A percentile compares a stretch with the other conserved stretches of the same genome.
phyloP scores from a whole-genome alignment of 78 protist species.

The Trichosphaerium sp. region DNA sequence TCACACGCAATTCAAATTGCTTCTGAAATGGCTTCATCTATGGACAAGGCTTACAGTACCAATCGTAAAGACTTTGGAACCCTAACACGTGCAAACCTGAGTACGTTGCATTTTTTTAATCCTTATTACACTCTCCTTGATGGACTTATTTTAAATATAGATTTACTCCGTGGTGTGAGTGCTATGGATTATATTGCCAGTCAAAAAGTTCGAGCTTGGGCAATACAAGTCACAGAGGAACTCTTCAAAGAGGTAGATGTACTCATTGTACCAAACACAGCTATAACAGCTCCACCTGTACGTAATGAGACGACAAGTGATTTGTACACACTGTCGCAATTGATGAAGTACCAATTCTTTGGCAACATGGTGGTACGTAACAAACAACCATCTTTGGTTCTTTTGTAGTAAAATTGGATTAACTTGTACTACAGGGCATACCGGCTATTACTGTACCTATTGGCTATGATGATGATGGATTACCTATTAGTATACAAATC shows the following conservation, averaged over 20 bases:
- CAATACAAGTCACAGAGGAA: conserved; percentile 2
- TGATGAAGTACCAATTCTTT: conserved; percentile 26
- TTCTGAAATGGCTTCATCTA: conserved; percentile 32
- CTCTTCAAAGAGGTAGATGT: conserved; percentile 19
- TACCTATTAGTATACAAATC: conserved; percentile 56
- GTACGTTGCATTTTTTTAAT: background rate
- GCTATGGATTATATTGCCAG: conserved; percentile 14
- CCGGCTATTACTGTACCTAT: conserved; percentile 46
- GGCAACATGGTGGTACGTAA: conserved; percentile 24
- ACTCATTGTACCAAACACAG: conserved; percentile 29
- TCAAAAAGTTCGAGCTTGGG: conserved; percentile 7
- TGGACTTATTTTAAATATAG: background rate
- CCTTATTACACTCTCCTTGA: background rate
- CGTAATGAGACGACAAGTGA: too few relatives aligned
- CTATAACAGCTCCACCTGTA: conserved; percentile 7
- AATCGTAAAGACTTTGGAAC: too few relatives aligned
- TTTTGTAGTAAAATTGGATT: too few relatives aligned
- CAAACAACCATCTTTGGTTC: too few relatives aligned
- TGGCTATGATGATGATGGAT: conserved; percentile 2
- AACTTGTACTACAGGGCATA: conserved; percentile 50
- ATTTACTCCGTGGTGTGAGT: background rate
- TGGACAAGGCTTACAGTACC: conserved; percentile 30
- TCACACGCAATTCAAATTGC: conserved; percentile 23
- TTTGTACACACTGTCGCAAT: too few relatives aligned
- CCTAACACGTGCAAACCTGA: background rate